Conservation (phyloP, 257 asterid species). For the Solanum medicagineum region DNA sequence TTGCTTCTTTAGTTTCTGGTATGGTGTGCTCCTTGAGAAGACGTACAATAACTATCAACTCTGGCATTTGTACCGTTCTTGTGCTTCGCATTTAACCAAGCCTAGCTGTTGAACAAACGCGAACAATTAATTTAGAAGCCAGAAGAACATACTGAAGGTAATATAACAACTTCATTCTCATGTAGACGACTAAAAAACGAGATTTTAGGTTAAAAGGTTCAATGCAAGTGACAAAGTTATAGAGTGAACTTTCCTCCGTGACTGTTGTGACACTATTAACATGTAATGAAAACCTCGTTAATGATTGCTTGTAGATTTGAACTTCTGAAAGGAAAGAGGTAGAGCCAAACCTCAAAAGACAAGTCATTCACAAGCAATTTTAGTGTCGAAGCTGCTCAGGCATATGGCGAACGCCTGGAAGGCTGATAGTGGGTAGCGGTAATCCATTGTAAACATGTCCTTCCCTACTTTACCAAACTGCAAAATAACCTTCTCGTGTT, state of each 20-base stretch:
- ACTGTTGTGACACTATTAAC: not conserved
- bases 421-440: conserved; percentile 71
- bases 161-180: not conserved
- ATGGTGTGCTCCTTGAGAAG: not conserved
- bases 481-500: conserved; percentile 64
- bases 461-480: conserved; percentile 96
- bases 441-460: conserved; percentile 88
- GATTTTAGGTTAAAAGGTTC: not conserved
- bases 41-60: not conserved
- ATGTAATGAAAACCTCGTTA: not conserved
- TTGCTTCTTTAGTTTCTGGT: not conserved
- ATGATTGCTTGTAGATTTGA: not conserved
- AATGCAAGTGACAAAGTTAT: not conserved
- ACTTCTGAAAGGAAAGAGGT: not conserved
- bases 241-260: not conserved
- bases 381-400: conserved; percentile 83
- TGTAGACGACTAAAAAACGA: not conserved
- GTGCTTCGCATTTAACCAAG: not conserved
- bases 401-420: conserved; percentile 62
- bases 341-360: conserved; percentile 6
- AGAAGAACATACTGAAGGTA: not conserved
- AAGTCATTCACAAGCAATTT: conserved; percentile 69
- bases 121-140: not conserved
- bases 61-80: not conserved
- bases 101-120: not conserved